Conservation (phyloP, 495 filamentous ascomycete species). For the Tirmania nivea region DNA sequence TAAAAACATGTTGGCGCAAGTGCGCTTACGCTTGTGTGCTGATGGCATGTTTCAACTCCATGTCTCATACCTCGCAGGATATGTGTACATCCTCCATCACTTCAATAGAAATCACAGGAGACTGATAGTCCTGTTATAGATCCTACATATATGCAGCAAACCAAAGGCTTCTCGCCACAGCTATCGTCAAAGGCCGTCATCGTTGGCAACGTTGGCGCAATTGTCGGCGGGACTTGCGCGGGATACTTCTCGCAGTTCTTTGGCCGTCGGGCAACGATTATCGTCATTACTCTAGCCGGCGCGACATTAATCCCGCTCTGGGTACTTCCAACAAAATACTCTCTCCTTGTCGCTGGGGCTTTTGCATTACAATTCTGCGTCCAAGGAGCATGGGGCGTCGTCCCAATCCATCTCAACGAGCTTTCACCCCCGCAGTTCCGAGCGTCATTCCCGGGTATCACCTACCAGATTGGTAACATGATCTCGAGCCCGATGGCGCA, state of each 20-base stretch:
- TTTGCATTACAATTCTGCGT: conserved; percentile 66
- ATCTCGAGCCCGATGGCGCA: conserved; percentile 50
- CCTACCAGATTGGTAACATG: conserved; percentile 60
- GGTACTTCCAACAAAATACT: conserved; percentile 40
- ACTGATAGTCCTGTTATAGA: conserved; percentile 12
- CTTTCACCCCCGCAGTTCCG: conserved; percentile 51
- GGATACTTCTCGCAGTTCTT: conserved; percentile 52
- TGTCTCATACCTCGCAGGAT: conserved; percentile 47
- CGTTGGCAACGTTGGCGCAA: conserved; percentile 51
- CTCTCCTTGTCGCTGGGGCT: conserved; percentile 37
- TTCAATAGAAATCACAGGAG: neutral
- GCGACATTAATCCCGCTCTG: conserved; percentile 43
- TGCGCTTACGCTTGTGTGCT: conserved; percentile 47
- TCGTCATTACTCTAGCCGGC: conserved; percentile 34
- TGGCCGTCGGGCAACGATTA: conserved; percentile 45
- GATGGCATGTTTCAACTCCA: conserved; percentile 30
- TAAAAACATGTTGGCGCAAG: conserved; percentile 47
- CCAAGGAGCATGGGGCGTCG: conserved; percentile 57
- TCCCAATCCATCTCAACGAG: conserved; percentile 63
- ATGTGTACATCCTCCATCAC: conserved; percentile 22
- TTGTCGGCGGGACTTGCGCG: conserved; percentile 41
- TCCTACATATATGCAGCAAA: conserved; percentile 48
- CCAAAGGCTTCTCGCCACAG: conserved; percentile 33
- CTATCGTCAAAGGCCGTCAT: conserved; percentile 42
- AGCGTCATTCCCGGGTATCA: conserved; percentile 42